Evolutionary conservation across 768 basidiomycete species (phyloP), one percentile per base, ranked within the genome.

Genomic region (Boletus speciosus): DNA sequence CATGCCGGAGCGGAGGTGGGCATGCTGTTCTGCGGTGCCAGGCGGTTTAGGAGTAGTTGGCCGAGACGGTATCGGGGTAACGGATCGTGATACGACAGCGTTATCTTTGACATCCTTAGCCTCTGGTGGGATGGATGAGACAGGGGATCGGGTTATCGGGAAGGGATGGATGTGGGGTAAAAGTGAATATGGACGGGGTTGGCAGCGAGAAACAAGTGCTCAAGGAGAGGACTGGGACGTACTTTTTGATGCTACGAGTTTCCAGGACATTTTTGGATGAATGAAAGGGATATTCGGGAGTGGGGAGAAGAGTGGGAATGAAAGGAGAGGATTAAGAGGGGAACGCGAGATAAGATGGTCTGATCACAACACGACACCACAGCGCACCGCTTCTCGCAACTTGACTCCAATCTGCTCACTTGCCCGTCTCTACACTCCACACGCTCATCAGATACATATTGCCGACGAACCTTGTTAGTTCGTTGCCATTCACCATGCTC

Each of bases 1-100:
- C 81, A 95, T 86, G 47, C 96, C 96, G 42, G 83, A 88, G 71
- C 91, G 81, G 61, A 90, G 88, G 69, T 87, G 83, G 9, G 67
- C 65, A 11, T 68, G 71, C 7, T 62, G 69, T 61, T 84, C 82
- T 49, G 76, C 60, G 32, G 76, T 76, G 67, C 75, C 67, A 52
- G 74, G 74, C 4, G 82, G 77, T 65, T 81, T 86, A 21, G 90
- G 90, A 0, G 90, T 91, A 5, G 82, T 81, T n/a, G 90, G 86
- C 25, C 90, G 80, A 12, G 90, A 92, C 23, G 86, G 86, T 59
- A 91, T 83, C 49, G 90, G 90, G 27, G 90, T 92, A 48, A 81
- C 83, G 49, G 90, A 91, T 74, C 88, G 79, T 32, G 89, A 91
- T 66, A 81, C 73, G 61, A 82, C 75, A 8, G 85, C 85, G 72